Conservation (phyloP, 495 filamentous ascomycete species). For the Cryomyces antarcticus region DNA sequence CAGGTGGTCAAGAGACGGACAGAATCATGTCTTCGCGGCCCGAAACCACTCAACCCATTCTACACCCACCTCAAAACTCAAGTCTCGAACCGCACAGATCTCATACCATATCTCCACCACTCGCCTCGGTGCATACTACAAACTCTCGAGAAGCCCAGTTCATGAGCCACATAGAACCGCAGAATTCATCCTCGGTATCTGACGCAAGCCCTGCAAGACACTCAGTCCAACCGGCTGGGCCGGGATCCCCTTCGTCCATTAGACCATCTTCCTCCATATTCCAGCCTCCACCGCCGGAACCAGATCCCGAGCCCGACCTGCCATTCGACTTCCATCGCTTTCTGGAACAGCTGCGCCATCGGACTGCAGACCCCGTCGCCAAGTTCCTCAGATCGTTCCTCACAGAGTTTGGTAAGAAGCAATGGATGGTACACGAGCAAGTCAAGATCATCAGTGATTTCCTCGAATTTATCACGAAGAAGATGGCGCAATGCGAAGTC, state of each 20-base stretch:
- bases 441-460: slow-evolving; percentile 98
- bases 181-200: slow-evolving; percentile 8
- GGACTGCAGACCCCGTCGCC: slow-evolving; percentile 89
- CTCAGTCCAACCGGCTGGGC: too few relatives aligned
- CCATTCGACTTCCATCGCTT: slow-evolving; percentile 98
- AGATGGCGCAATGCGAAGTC: slow-evolving; percentile 96
- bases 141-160: too few relatives aligned
- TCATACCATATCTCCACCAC: neutral
- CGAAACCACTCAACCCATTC: slow-evolving; percentile 43
- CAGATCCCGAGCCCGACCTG: slow-evolving; percentile 72
- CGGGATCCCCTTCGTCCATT: slow-evolving; percentile 20
- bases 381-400: slow-evolving; percentile 90
- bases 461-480: slow-evolving; percentile 90
- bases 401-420: slow-evolving; percentile 85
- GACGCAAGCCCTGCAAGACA: too few relatives aligned
- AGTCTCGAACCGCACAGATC: slow-evolving; percentile 49
- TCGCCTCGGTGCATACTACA: too few relatives aligned
- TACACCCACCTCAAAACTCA: slow-evolving; percentile 65
- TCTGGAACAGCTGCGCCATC: slow-evolving; percentile 81
- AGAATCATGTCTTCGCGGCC: slow-evolving; percentile 70
- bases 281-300: slow-evolving; percentile 57
- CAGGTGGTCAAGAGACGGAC: slow-evolving; percentile 41
- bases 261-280: slow-evolving; percentile 34
- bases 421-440: slow-evolving; percentile 99
- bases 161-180: neutral